Conservation (phyloP, 208 protist species). For the Willaertia magna region DNA sequence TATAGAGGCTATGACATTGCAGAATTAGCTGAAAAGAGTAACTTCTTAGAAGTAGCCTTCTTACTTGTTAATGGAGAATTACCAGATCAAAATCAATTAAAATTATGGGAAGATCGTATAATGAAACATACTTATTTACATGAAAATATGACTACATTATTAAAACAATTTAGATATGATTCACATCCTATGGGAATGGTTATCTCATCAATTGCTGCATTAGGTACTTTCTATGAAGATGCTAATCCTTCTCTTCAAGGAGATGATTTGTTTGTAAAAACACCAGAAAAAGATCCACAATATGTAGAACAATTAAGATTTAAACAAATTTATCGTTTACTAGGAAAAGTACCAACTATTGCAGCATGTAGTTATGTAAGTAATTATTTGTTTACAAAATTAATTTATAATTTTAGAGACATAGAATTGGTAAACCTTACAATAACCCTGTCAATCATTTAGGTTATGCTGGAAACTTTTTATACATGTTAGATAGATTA, state of each 20-base stretch:
- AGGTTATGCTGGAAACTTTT: constrained; percentile 52
- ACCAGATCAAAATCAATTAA: neutral
- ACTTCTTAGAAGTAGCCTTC: constrained; percentile 9
- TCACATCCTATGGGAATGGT: constrained; percentile 17
- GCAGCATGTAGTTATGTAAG: constrained; percentile 54
- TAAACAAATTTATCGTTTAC: constrained; percentile 32
- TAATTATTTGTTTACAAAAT: too few species aligned
- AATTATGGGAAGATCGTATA: neutral
- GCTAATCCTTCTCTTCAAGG: neutral
- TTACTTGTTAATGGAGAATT: constrained; percentile 12
- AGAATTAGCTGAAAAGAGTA: constrained; percentile 5
- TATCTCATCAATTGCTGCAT: constrained; percentile 3
- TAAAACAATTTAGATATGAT: constrained; percentile 14
- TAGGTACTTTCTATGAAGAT: constrained; percentile 13
- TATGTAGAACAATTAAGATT: neutral
- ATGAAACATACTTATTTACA: constrained; percentile 9
- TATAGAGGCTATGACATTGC: constrained; percentile 13
- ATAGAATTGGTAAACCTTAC: constrained; percentile 41
- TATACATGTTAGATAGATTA: constrained; percentile 48
- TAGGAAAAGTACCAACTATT: constrained; percentile 56
- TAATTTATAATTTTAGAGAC: too few species aligned
- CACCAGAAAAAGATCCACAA: neutral
- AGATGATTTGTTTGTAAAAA: neutral
- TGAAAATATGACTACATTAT: neutral
- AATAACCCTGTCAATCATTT: constrained; percentile 39